A percentile compares a stretch with the other conserved stretches of the same genome.
Evolutionary conservation across 805 yeast species (phyloP).

Genomic region (Isabelozyma rhagii): DNA sequence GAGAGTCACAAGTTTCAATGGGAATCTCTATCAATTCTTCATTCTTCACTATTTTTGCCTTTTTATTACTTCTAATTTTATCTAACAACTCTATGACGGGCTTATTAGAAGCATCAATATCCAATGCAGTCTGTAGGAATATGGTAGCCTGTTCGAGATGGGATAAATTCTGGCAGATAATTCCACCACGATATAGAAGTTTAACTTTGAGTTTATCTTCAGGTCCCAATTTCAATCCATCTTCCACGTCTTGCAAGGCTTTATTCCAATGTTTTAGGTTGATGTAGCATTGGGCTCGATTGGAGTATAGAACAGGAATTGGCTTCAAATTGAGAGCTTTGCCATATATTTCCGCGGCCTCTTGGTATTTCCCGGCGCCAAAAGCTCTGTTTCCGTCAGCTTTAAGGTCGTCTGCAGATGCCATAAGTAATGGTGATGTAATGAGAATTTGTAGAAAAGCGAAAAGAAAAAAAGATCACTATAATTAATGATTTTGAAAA

Average conservation of each 20-base stretch:
- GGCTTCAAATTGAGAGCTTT: constrained; percentile 53
- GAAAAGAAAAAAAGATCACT: constrained; percentile 1
- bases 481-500: neutral
- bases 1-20: neutral
- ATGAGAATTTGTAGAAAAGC: neutral
- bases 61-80: neutral
- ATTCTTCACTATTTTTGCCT: neutral
- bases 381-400: constrained; percentile 55
- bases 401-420: constrained; percentile 29
- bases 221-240: constrained; percentile 39
- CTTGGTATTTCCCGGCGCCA: constrained; percentile 36
- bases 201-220: constrained; percentile 39
- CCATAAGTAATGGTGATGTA: constrained; percentile 1
- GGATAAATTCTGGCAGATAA: constrained; percentile 32
- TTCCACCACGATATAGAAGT: constrained; percentile 49
- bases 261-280: constrained; percentile 47
- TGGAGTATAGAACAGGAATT: constrained; percentile 60
- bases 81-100: neutral
- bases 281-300: constrained; percentile 63
- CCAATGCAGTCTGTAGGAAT: constrained; percentile 34
- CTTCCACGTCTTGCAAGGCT: constrained; percentile 48
- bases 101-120: constrained; percentile 30
- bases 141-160: constrained; percentile 19
- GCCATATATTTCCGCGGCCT: constrained; percentile 53
- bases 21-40: neutral